These are phyloP conservation scores for Fusarium sp. DNA, from an alignment of 2,329 filamentous ascomycete genomes.

Conservation along the genomic window DNA sequence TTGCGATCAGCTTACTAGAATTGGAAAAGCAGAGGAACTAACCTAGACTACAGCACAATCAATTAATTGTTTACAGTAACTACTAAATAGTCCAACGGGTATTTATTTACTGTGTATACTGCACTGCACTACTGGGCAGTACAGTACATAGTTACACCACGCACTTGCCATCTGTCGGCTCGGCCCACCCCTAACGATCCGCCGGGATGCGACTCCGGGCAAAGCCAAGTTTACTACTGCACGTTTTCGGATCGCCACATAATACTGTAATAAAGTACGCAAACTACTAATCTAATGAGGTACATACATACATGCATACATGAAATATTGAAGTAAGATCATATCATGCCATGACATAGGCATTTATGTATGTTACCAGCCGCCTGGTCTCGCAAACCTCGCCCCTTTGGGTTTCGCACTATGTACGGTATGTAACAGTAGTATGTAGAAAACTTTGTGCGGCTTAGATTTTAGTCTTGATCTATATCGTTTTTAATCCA, in stretches of 20 bases:
- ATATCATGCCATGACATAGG: conserved; percentile 7
- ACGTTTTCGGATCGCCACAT: neutral
- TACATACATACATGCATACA: too few relatives aligned
- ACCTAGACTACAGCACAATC: too few relatives aligned
- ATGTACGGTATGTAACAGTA: neutral
- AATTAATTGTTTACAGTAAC: neutral
- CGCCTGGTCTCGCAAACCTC: conserved; percentile 9
- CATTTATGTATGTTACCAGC: neutral
- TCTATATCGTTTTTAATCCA: conserved; percentile 2
- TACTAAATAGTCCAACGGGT: too few relatives aligned
- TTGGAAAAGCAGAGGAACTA: neutral
- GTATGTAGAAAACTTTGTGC: neutral
- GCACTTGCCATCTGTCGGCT: neutral
- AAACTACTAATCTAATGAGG: too few relatives aligned
- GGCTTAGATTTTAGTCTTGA: neutral
- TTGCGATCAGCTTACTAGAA: neutral
- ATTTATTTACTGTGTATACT: too few relatives aligned
- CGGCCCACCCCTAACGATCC: conserved; percentile 1
- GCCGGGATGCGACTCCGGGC: neutral
- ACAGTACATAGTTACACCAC: too few relatives aligned
- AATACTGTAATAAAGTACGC: too few relatives aligned
- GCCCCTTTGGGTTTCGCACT: neutral
- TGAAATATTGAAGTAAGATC: neutral
- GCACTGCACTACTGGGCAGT: too few relatives aligned
- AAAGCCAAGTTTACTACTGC: conserved; percentile 6